Evolutionary conservation across 75 land plant species (phyloP).

Genomic region (Adiantum capillusveneris): DNA sequence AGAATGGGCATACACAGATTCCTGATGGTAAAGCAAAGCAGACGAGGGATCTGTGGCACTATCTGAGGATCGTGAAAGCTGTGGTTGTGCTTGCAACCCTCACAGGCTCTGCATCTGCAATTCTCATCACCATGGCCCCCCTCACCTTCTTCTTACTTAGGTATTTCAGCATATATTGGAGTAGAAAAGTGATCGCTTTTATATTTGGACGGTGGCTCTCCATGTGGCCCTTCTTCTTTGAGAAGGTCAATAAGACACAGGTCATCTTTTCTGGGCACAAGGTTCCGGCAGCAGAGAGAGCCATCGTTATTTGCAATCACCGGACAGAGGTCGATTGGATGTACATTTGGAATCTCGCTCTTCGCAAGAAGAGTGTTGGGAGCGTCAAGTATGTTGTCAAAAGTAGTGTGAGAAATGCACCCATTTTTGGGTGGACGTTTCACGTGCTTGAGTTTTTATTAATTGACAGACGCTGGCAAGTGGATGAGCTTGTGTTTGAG

Average conservation of each 20-base stretch:
- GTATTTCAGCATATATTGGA: conserved; percentile 58
- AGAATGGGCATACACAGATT: no score
- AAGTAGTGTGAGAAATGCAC: conserved; percentile 80
- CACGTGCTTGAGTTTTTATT: conserved; percentile 82
- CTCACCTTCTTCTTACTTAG: conserved; percentile 36
- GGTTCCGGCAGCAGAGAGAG: conserved; percentile 64
- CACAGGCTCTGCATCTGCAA: conserved; percentile 52
- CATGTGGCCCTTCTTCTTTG: conserved; percentile 91
- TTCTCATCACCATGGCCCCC: conserved; percentile 52
- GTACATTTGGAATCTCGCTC: conserved; percentile 94
- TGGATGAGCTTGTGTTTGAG: conserved; percentile 53
- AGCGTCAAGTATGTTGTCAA: conserved; percentile 83
- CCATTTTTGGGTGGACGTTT: conserved; percentile 96
- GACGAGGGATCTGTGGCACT: no score
- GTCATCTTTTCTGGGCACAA: conserved; percentile 80
- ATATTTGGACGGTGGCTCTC: conserved; percentile 83
- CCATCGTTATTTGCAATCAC: conserved; percentile 75
- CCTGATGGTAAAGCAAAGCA: no score
- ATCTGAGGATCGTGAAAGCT: background rate
- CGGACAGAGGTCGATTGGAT: conserved; percentile 99
- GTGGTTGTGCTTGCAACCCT: conserved; percentile 1
- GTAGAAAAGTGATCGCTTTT: conserved; percentile 50
- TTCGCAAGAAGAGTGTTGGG: conserved; percentile 69
- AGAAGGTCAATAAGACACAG: conserved; percentile 78
- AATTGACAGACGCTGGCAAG: conserved; percentile 81